These are phyloP conservation scores for Boletus rufocinnamomeus DNA, from an alignment of 768 basidiomycete species.

Conservation along the genomic window DNA sequence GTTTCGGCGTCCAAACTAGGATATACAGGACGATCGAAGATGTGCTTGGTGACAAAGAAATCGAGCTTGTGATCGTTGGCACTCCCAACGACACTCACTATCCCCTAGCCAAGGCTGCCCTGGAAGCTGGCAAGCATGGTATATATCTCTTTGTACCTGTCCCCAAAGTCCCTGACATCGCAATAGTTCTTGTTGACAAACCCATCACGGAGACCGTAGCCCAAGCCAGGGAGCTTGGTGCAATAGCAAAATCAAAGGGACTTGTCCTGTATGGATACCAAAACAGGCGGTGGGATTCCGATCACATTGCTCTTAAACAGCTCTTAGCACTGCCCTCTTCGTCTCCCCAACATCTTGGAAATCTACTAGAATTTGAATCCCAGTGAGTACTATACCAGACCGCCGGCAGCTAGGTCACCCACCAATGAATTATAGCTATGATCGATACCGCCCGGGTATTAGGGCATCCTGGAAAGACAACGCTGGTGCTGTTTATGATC, in stretches of 20 bases:
- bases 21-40: slow-evolving; percentile 63
- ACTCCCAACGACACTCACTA: slow-evolving; percentile 80
- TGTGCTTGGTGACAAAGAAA: slow-evolving; percentile 59
- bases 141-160: slow-evolving; percentile 13
- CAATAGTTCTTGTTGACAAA: slow-evolving; percentile 75
- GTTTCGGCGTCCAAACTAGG: slow-evolving; percentile 58
- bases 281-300: slow-evolving; percentile 78
- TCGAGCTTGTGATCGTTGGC: slow-evolving; percentile 68
- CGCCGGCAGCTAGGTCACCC: background rate
- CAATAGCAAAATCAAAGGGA: slow-evolving; percentile 57
- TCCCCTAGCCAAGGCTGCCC: slow-evolving; percentile 58
- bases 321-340: slow-evolving; percentile 56
- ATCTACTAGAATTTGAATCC: slow-evolving; percentile 71
- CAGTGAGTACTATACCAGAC: slow-evolving; percentile 47
- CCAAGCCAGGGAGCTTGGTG: slow-evolving; percentile 61
- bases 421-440: slow-evolving; percentile 49
- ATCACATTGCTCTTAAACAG: slow-evolving; percentile 65
- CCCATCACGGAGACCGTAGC: slow-evolving; percentile 63
- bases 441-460: slow-evolving; percentile 65
- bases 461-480: slow-evolving; percentile 83
- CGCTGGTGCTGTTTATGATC: slow-evolving; percentile 70
- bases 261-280: slow-evolving; percentile 72
- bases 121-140: slow-evolving; percentile 77
- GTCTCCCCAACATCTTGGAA: slow-evolving; percentile 57
- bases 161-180: slow-evolving; percentile 3